Conservation (phyloP, 192 early-diverging fungal genomes). For the Podila clonocystis region DNA sequence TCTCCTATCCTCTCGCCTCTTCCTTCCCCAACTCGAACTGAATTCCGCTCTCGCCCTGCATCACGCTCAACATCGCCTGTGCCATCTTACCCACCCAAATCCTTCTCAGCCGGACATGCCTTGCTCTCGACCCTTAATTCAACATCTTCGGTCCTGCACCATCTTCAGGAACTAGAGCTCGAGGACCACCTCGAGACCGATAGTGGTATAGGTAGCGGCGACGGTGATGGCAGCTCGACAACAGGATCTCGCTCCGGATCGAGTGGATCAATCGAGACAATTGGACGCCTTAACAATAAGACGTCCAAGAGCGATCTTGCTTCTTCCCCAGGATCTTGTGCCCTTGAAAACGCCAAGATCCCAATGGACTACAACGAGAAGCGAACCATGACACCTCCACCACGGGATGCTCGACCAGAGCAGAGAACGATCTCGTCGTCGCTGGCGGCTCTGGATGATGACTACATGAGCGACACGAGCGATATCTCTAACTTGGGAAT, state of each 20-base stretch:
- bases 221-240: conserved; percentile 10
- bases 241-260: background rate
- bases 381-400: conserved; percentile 32
- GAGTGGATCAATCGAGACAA: background rate
- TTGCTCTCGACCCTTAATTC: background rate
- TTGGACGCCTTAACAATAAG: background rate
- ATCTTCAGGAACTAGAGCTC: conserved; percentile 7
- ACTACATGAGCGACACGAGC: conserved; percentile 50
- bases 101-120: conserved; percentile 9
- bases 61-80: conserved; percentile 43
- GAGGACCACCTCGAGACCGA: conserved; percentile 21
- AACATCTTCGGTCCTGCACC: background rate
- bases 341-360: background rate
- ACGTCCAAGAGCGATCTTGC: too few relatives aligned
- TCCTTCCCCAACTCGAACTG: conserved; percentile 44
- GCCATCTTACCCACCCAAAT: background rate
- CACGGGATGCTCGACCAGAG: background rate
- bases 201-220: background rate
- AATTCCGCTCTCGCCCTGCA: conserved; percentile 46
- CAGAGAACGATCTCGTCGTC: conserved; percentile 19
- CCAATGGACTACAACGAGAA: conserved; percentile 47
- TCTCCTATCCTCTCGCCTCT: conserved; percentile 44
- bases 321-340: background rate
- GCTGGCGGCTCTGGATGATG: conserved; percentile 30
- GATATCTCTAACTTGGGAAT: conserved; percentile 48